These are phyloP conservation scores for Striga asiatica DNA, from an alignment of 257 asterid genomes.

Conservation along the genomic window DNA sequence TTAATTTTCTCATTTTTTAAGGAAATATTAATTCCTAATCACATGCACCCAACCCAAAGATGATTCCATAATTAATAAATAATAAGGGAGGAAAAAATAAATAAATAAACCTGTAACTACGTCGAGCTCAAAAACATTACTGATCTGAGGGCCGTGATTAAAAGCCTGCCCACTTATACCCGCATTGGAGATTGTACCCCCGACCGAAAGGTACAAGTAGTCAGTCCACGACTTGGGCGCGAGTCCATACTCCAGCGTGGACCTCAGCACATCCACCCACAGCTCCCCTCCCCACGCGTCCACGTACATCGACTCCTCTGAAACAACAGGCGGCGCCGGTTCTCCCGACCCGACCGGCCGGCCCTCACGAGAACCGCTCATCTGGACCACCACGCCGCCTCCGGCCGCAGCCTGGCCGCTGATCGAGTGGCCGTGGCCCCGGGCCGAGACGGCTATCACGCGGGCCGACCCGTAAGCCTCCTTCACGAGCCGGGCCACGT, in stretches of 20 bases:
- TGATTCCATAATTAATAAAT: neutral
- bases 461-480: constrained; percentile 46
- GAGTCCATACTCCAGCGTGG: constrained; percentile 52
- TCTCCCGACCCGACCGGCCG: neutral
- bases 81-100: neutral
- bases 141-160: constrained; percentile 78
- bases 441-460: constrained; percentile 53
- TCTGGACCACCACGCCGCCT: constrained; percentile 49
- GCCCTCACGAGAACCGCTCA: constrained; percentile 23
- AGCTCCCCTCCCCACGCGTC: constrained; percentile 85
- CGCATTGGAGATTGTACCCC: constrained; percentile 77
- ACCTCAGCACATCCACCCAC: constrained; percentile 64
- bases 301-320: constrained; percentile 43
- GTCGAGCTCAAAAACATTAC: constrained; percentile 60
- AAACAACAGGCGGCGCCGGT: constrained; percentile 24
- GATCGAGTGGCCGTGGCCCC: constrained; percentile 82
- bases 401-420: constrained; percentile 61
- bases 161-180: constrained; percentile 88
- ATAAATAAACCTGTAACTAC: constrained; percentile 55
- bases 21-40: neutral
- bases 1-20: neutral
- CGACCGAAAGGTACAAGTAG: constrained; percentile 79
- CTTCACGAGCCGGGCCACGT: constrained; percentile 45
- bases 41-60: neutral
- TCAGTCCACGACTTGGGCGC: constrained; percentile 89